Conservation (phyloP, 2,329 filamentous ascomycete genomes). For the Teratosphaeria viscida region DNA sequence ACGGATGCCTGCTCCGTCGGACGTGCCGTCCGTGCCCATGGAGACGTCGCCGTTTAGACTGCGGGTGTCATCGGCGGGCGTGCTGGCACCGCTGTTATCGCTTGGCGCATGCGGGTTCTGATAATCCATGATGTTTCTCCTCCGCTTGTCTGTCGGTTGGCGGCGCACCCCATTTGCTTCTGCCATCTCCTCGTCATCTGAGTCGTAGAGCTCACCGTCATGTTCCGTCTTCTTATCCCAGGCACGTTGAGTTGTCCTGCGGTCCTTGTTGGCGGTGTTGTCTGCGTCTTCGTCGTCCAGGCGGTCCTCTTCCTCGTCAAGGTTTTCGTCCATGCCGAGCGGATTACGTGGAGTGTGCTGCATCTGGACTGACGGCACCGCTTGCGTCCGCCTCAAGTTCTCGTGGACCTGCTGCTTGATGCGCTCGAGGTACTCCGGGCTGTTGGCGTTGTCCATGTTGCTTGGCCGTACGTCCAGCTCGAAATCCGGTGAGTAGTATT, state of each 20-base stretch:
- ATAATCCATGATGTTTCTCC: constrained; percentile 51
- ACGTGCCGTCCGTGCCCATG: constrained; percentile 3
- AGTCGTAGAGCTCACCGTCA: constrained; percentile 74
- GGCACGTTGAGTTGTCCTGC: constrained; percentile 66
- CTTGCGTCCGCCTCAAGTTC: constrained; percentile 52
- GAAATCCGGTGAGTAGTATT: constrained; percentile 62
- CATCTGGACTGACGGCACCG: constrained; percentile 53
- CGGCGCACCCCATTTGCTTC: constrained; percentile 41
- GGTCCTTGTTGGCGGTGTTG: constrained; percentile 77
- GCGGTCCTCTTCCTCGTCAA: constrained; percentile 52
- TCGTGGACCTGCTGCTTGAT: constrained; percentile 56
- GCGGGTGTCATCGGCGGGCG: constrained; percentile 21
- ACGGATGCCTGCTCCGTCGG: constrained; percentile 3
- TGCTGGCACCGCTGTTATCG: constrained; percentile 43
- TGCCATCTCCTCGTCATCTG: constrained; percentile 77
- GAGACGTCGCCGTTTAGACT: constrained; percentile 20
- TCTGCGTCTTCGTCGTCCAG: constrained; percentile 67
- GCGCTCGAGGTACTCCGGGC: constrained; percentile 56
- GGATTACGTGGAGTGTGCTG: constrained; percentile 51
- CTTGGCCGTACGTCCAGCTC: constrained; percentile 59
- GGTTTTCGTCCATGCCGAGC: constrained; percentile 42
- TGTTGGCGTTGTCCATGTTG: constrained; percentile 65
- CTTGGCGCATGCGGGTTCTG: constrained; percentile 44
- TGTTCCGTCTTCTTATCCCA: constrained; percentile 67
- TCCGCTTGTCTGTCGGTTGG: constrained; percentile 20